Evolutionary conservation across 2,329 filamentous ascomycete genomes (phyloP), one percentile per base, ranked within the genome.

Genomic region (Nothomitra cinnamomea): DNA sequence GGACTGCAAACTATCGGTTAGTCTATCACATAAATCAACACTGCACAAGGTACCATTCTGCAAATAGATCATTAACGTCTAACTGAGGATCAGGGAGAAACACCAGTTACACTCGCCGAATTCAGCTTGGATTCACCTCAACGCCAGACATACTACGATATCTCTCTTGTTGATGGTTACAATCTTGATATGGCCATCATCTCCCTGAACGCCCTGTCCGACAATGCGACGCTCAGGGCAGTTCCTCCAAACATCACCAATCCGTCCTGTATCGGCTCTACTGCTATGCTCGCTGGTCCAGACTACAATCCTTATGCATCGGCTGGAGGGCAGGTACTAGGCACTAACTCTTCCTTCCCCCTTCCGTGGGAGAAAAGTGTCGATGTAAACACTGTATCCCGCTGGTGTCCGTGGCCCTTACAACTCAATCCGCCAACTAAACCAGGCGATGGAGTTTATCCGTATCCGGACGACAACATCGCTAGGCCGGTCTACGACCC

Each of bases 111-210:
- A 1, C 75, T 94, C 12, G 85, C 83, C 40, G 87, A 94, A 63
- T 51, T 54, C 32, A 49, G 21, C 5, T 24, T 54, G n/a, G 45
- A 51, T 24, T 51, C 52, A 19, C 22, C 25, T n/a, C 32, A 17
- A 28, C 21, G 3, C n/a, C 82, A 88, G 62, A 83, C 80, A 8
- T 92, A 87, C 65, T 90, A 89, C 68, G 86, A 92, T 65, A 85
- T 92, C 57, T 88, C 84, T 41, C 73, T 90, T 2, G 86, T 92
- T 21, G 86, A 92, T 63, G 86, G 86, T 50, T 90, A 90, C 73
- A 90, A 90, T 63, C 67, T 90, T 1, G 83, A 84, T 1, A 64
- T 89, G 57, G 82, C 78, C 47, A 67, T 69, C 48, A 61, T 68
- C 15, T 64, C 63, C 3, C 57, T 67, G 17, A 62, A 60, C 36